Evolutionary conservation across 306 rosid genomes (phyloP), one percentile per base, ranked within the genome.

Genomic region (Trichosanthes cucumerina): DNA sequence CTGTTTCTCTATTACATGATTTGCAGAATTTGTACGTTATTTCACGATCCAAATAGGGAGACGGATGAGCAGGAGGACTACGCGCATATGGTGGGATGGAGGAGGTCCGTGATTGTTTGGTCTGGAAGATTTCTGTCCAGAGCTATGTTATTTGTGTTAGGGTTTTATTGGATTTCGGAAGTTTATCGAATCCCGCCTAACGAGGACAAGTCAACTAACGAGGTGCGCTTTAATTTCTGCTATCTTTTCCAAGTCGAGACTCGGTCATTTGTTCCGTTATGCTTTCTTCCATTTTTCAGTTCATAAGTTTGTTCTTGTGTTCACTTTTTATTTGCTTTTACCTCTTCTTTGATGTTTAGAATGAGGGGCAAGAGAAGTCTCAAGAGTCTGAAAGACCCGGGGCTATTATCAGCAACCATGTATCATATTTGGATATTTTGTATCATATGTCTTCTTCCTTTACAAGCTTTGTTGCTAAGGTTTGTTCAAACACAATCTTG

Each of bases 401-500:
- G 31, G 97, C 88, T 26, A 89, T 96, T 75, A 86, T 96, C 82
- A 89, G 98, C 23, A 96, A 96, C 79, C 99, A 96, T 7, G 90
- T 92, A 12, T 96, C 99, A 5, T 86, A 96, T 92, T 80, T 96
- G 88, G 99, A 96, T 88, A 89, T 88, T 80, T 88, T 96, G 92
- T 92, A 92, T 85, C 97, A 96, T 77, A 88, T 93, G 99, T 91
- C 97, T 49, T 86, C 87, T 43, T 88, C 91, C 2, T 96, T 92
- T 84, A 97, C 99, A 44, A 96, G 99, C 83, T 96, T 96, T 82
- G 99, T 96, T 88, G 99, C 99, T 9, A 96, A 96, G 99, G 99
- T 95, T 76, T 79, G 92, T 77, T 69, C 82, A 77, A 65, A 31
- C 57, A 28, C 38, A 47, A 28, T 4, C 28, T 49, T 73, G 2